Percentiles rank a stretch among this genome's conserved stretches.
Evolutionary conservation across 2,329 filamentous ascomycete species (phyloP).

Genomic region (Byssothecium circinans): DNA sequence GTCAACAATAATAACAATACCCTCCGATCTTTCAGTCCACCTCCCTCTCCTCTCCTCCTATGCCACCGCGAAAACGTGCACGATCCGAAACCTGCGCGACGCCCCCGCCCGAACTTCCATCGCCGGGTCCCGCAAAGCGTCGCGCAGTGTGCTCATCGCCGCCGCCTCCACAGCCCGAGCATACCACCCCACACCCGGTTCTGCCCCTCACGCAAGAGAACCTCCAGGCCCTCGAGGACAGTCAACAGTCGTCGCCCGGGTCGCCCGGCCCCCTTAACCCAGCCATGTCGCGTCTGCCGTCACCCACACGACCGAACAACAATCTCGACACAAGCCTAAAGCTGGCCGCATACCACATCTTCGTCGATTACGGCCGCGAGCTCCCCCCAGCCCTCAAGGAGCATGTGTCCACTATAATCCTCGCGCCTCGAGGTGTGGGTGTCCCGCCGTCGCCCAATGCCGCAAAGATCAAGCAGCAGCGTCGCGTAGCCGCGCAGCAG

Average conservation of each 20-base stretch:
- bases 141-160: neutral
- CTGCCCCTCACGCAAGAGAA: neutral
- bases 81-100: neutral
- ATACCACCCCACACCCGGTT: neutral
- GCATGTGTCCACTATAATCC: neutral
- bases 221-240: neutral
- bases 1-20: no score
- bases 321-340: neutral
- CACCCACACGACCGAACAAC: neutral
- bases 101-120: neutral
- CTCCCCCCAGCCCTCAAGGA: neutral
- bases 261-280: no score
- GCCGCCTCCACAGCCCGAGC: neutral
- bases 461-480: neutral
- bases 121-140: slow-evolving; percentile 1
- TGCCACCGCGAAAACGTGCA: slow-evolving; percentile 1
- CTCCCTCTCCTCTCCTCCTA: no score
- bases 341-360: slow-evolving; percentile 1
- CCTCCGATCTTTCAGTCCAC: no score
- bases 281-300: neutral
- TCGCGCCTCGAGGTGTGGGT: neutral
- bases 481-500: neutral
- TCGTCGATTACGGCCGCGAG: neutral
- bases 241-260: no score
- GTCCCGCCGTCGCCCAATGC: slow-evolving; percentile 4